Conservation (phyloP, 2,329 filamentous ascomycete species). For the Diaporthe sp. region DNA sequence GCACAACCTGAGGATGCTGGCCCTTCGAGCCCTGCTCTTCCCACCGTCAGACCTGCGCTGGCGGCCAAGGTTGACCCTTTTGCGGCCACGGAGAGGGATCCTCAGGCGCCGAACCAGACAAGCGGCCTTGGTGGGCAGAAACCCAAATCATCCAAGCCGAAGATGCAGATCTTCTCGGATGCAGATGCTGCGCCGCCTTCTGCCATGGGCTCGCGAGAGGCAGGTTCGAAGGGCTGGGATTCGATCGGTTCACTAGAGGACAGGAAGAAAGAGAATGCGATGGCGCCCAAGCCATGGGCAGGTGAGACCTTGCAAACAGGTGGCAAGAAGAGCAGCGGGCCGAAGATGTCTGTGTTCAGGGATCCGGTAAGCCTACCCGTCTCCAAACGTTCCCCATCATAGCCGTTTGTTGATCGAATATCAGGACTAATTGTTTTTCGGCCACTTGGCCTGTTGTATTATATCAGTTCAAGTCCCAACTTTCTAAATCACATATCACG, state of each 20-base stretch:
- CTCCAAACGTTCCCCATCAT: conserved; percentile 50
- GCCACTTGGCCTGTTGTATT: conserved; percentile 58
- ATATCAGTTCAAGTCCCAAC: conserved; percentile 68
- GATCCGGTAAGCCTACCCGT: conserved; percentile 80
- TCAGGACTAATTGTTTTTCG: conserved; percentile 87
- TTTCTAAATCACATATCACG: conserved; percentile 71
- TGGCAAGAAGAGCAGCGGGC: conserved; percentile 79
- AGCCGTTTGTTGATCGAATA: conserved; percentile 82
- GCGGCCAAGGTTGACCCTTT: conserved; percentile 90
- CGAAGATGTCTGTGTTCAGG: conserved; percentile 94
- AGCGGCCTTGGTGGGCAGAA: conserved; percentile 57
- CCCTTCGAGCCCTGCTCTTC: conserved; percentile 88
- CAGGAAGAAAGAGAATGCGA: conserved; percentile 91
- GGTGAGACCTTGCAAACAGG: conserved; percentile 91
- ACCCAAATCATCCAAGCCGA: conserved; percentile 77
- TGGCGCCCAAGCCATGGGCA: conserved; percentile 89
- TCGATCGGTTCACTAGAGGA: conserved; percentile 88
- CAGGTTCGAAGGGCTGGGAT: conserved; percentile 83
- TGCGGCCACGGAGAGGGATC: conserved; percentile 64
- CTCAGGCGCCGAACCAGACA: conserved; percentile 71
- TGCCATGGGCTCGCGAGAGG: conserved; percentile 62
- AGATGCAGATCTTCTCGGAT: conserved; percentile 93
- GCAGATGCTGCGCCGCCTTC: conserved; percentile 68
- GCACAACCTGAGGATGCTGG: conserved; percentile 66
- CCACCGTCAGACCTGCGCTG: conserved; percentile 83